Conservation (phyloP, 2,329 filamentous ascomycete genomes). For the Botrytis sinoallii region DNA sequence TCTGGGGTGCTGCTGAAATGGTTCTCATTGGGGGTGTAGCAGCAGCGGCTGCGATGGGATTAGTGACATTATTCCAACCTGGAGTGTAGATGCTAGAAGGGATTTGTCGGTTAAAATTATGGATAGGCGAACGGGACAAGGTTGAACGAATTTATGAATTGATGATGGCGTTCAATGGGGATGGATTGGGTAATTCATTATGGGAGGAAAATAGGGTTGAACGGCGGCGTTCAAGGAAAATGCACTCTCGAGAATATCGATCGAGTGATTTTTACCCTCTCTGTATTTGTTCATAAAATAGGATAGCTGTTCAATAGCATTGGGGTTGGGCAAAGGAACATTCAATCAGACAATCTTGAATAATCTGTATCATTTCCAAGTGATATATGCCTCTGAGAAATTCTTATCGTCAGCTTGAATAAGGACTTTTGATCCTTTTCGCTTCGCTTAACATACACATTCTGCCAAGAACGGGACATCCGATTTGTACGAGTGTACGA, state of each 20-base stretch:
- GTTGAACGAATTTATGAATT: conserved; percentile 3
- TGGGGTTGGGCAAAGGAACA: too few relatives aligned
- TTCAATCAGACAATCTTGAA: background rate
- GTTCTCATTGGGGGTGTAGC: conserved; percentile 41
- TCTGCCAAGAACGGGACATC: background rate
- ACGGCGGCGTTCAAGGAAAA: conserved; percentile 5
- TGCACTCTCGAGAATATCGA: conserved; percentile 31
- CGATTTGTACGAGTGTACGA: background rate
- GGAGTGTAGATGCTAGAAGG: conserved; percentile 21
- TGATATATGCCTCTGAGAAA: background rate
- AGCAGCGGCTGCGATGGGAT: conserved; percentile 41
- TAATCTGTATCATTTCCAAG: background rate
- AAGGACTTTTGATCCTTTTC: background rate
- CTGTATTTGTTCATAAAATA: background rate
- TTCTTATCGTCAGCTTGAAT: background rate
- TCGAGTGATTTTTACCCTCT: conserved; percentile 23
- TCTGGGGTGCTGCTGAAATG: conserved; percentile 42
- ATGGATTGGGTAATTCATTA: background rate
- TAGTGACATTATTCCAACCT: conserved; percentile 38
- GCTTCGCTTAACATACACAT: background rate
- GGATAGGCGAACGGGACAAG: conserved; percentile 14
- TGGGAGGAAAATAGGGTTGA: conserved; percentile 16
- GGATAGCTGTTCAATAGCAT: background rate
- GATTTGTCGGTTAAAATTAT: background rate
- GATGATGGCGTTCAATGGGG: background rate